These are phyloP conservation scores for Microdochium trichocladiopsis DNA, from an alignment of 2,329 filamentous ascomycete genomes.

Conservation along the genomic window DNA sequence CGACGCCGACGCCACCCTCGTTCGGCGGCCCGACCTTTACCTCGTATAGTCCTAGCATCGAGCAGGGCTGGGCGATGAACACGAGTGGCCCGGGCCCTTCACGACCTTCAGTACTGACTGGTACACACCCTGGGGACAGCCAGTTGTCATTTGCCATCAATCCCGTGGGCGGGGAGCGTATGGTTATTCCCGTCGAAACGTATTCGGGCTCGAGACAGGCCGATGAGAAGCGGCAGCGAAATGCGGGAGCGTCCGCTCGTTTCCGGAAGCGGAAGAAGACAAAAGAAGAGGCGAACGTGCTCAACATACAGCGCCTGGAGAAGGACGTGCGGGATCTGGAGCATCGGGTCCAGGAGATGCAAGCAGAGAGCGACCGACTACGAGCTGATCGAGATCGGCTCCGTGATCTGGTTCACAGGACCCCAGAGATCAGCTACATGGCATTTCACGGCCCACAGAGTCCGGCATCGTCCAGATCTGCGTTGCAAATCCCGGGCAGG, in stretches of 20 bases:
- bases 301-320: conserved; percentile 63
- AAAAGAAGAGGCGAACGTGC: conserved; percentile 66
- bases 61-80: neutral
- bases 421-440: conserved; percentile 46
- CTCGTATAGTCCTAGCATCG: neutral
- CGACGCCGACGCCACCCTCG: neutral
- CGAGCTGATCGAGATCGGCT: conserved; percentile 65
- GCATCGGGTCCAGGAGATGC: conserved; percentile 41
- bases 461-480: conserved; percentile 30
- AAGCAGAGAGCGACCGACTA: conserved; percentile 66
- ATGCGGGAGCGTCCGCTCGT: conserved; percentile 77
- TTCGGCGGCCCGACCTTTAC: neutral
- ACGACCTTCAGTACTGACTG: neutral
- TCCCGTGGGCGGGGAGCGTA: conserved; percentile 31
- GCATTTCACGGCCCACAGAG: conserved; percentile 45
- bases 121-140: neutral
- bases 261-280: conserved; percentile 79
- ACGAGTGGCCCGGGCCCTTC: neutral
- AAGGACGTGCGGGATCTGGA: conserved; percentile 60
- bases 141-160: conserved; percentile 10
- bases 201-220: conserved; percentile 76
- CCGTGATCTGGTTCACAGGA: conserved; percentile 55
- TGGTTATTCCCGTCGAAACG: conserved; percentile 66
- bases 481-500: conserved; percentile 27
- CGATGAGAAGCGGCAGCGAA: conserved; percentile 78